These are phyloP conservation scores for Quambalaria eucalypti DNA, from an alignment of 1,284 basidiomycete species.

Conservation along the genomic window DNA sequence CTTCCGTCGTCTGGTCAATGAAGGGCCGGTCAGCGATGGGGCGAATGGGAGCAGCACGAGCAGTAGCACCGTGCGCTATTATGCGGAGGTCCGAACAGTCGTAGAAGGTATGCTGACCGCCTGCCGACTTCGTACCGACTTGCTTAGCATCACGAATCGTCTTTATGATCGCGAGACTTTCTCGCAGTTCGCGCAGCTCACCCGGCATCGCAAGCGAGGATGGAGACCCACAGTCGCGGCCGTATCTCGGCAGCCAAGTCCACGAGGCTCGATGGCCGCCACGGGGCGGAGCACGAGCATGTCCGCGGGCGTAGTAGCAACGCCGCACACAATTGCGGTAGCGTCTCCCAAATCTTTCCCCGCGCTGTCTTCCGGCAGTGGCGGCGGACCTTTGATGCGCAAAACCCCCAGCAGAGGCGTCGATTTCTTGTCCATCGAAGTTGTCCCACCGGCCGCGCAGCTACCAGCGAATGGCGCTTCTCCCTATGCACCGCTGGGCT, in stretches of 20 bases:
- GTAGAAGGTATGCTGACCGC: conserved; percentile 87
- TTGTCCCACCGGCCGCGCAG: neutral
- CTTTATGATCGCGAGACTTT: conserved; percentile 76
- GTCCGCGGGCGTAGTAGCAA: too few relatives aligned
- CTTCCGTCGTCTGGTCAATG: conserved; percentile 70
- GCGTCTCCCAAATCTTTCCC: neutral
- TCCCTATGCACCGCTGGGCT: neutral
- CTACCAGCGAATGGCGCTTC: neutral
- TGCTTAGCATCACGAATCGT: conserved; percentile 76
- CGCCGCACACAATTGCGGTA: neutral
- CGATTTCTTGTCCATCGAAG: neutral
- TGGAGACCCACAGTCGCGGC: conserved; percentile 32
- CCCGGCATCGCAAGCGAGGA: conserved; percentile 43
- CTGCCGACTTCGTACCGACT: conserved; percentile 80
- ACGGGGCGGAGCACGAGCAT: neutral
- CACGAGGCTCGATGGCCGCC: neutral
- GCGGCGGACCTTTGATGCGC: neutral
- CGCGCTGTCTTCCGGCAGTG: neutral
- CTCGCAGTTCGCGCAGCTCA: conserved; percentile 56
- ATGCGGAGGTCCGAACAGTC: conserved; percentile 82
- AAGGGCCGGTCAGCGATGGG: conserved; percentile 3
- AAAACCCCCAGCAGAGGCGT: neutral
- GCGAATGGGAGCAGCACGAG: conserved; percentile 32
- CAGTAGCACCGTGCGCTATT: conserved; percentile 49
- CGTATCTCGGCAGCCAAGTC: neutral